Conservation (phyloP, 169 alveolate species). For the Eimeria nieschulzi region DNA sequence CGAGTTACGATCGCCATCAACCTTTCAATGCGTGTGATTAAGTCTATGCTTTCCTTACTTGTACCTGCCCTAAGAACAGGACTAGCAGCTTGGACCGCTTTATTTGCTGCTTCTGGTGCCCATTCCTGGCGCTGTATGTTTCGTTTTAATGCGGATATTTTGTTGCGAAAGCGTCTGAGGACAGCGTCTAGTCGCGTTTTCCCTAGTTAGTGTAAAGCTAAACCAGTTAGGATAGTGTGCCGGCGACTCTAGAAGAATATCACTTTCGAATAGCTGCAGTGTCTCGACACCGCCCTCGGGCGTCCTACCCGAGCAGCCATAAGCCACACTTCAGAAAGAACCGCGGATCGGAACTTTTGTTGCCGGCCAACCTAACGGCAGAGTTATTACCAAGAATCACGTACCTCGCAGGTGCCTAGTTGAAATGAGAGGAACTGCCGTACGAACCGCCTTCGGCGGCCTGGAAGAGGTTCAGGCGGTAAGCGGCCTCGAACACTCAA, state of each 20-base stretch:
- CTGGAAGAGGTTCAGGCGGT: slow-evolving; percentile 75
- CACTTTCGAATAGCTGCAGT: slow-evolving; percentile 41
- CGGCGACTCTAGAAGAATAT: slow-evolving; percentile 15
- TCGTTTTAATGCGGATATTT: too few species aligned
- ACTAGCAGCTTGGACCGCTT: neutral
- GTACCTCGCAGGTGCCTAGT: slow-evolving; percentile 43
- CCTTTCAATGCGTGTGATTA: too few species aligned
- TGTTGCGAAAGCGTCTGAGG: too few species aligned
- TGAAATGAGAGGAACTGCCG: slow-evolving; percentile 69
- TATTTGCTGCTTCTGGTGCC: neutral
- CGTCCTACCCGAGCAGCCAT: slow-evolving; percentile 15
- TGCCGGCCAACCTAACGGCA: slow-evolving; percentile 44
- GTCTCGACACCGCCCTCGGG: slow-evolving; percentile 45
- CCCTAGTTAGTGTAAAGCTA: too few species aligned
- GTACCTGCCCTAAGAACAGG: neutral
- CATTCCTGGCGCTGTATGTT: too few species aligned
- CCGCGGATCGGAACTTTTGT: slow-evolving; percentile 66
- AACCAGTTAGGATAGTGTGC: neutral
- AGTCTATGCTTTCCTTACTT: too few species aligned
- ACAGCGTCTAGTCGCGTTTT: too few species aligned
- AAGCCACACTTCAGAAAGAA: slow-evolving; percentile 36
- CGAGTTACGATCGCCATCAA: too few species aligned
- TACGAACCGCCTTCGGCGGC: slow-evolving; percentile 76
- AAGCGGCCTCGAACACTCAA: neutral
- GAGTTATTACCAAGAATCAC: neutral